Conservation (phyloP, 345 rosid species). For the Dipteronia sinensis region DNA sequence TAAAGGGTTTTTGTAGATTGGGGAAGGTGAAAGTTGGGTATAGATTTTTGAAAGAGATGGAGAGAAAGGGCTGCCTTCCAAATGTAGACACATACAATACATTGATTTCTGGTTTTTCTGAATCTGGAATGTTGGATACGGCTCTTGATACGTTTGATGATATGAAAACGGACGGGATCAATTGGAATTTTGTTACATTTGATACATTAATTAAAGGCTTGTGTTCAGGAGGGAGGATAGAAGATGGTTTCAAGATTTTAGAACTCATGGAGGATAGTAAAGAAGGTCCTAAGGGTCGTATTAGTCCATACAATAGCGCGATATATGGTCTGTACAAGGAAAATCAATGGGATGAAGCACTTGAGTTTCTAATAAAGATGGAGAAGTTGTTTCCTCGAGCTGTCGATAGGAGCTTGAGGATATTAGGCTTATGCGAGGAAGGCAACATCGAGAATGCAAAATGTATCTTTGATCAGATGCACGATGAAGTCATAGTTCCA, state of each 20-base stretch:
- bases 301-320: constrained; percentile 67
- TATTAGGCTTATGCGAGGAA: constrained; percentile 55
- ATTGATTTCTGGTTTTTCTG: constrained; percentile 67
- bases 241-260: constrained; percentile 67
- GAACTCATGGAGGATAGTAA: constrained; percentile 71
- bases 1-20: constrained; percentile 62
- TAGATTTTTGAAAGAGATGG: constrained; percentile 72
- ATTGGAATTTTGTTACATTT: constrained; percentile 62
- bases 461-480: constrained; percentile 53
- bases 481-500: constrained; percentile 49
- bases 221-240: constrained; percentile 49
- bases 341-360: constrained; percentile 57
- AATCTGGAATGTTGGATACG: constrained; percentile 53
- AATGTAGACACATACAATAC: constrained; percentile 68
- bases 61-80: constrained; percentile 74
- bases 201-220: constrained; percentile 61
- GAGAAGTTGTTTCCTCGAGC: constrained; percentile 67
- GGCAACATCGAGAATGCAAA: constrained; percentile 53
- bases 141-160: constrained; percentile 70
- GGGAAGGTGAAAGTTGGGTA: constrained; percentile 64
- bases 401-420: constrained; percentile 59
- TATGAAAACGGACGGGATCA: constrained; percentile 75
- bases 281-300: constrained; percentile 28
- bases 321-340: constrained; percentile 70
- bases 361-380: constrained; percentile 59